Conservation (phyloP, 805 yeast genomes). For the Cyberlindnera suaveolens region DNA sequence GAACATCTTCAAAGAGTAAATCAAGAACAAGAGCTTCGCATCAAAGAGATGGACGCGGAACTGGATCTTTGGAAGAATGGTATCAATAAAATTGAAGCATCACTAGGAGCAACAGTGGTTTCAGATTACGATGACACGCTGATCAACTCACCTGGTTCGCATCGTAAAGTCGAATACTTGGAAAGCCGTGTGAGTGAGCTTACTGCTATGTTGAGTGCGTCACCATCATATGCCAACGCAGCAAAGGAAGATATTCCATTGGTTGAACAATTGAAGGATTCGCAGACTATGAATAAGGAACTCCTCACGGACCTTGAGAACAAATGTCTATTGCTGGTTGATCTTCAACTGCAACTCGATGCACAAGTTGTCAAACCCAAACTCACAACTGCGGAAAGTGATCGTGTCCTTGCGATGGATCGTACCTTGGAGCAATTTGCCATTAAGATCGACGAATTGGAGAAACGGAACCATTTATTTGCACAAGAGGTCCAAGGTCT, state of each 20-base stretch:
- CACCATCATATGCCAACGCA: conserved; percentile 7
- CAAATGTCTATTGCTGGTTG: conserved; percentile 26
- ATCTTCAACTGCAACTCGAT: conserved; percentile 38
- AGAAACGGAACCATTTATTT: conserved; percentile 51
- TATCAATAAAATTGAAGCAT: conserved; percentile 4
- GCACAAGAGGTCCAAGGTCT: conserved; percentile 50
- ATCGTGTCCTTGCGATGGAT: conserved; percentile 48
- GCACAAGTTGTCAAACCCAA: conserved; percentile 27
- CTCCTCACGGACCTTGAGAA: conserved; percentile 21
- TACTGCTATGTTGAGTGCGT: conserved; percentile 8
- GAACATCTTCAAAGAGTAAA: conserved; percentile 16
- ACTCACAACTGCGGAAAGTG: conserved; percentile 26
- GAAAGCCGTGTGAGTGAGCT: conserved; percentile 12
- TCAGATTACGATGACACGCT: conserved; percentile 2
- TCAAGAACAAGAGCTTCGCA: conserved; percentile 11
- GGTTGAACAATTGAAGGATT: conserved; percentile 11
- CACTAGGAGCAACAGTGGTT: background rate
- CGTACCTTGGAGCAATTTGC: conserved; percentile 51
- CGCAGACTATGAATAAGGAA: conserved; percentile 14
- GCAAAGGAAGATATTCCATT: conserved; percentile 1
- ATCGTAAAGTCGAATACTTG: conserved; percentile 1
- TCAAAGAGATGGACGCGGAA: conserved; percentile 16
- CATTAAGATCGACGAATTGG: conserved; percentile 54
- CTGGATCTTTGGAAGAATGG: conserved; percentile 22
- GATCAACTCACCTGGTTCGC: background rate